Evolutionary conservation across 441 rosid species (phyloP).

Genomic region (Erodium moschatum): DNA sequence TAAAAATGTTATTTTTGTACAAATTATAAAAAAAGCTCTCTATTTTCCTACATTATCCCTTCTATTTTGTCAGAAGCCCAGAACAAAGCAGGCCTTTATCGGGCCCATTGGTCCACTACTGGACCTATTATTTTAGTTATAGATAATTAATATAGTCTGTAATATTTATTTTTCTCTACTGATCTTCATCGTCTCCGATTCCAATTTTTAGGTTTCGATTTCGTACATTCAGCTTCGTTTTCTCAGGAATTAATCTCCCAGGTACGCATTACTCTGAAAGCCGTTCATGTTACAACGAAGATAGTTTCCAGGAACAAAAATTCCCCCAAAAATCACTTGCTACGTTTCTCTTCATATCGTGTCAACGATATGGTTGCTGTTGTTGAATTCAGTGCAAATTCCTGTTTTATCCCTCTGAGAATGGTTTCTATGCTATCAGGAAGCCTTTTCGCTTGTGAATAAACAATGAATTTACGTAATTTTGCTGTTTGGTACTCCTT

Average conservation of each 20-base stretch:
- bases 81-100: neutral
- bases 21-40: too few relatives aligned
- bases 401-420: neutral
- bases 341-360: neutral
- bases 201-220: slow-evolving; percentile 9
- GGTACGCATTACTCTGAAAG: neutral
- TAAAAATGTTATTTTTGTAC: too few relatives aligned
- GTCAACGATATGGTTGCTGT: neutral
- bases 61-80: neutral
- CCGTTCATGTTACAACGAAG: neutral
- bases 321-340: neutral
- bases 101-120: neutral
- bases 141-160: too few relatives aligned
- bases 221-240: slow-evolving; percentile 2
- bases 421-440: neutral
- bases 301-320: slow-evolving; percentile 2
- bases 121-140: neutral
- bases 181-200: slow-evolving; percentile 8
- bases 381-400: neutral
- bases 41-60: too few relatives aligned
- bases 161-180: neutral
- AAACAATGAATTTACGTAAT: neutral
- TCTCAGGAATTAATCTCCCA: neutral
- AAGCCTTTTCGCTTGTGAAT: neutral
- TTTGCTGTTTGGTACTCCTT: neutral